Conservation (phyloP, 495 filamentous ascomycete genomes). For the Neurospora africana region DNA sequence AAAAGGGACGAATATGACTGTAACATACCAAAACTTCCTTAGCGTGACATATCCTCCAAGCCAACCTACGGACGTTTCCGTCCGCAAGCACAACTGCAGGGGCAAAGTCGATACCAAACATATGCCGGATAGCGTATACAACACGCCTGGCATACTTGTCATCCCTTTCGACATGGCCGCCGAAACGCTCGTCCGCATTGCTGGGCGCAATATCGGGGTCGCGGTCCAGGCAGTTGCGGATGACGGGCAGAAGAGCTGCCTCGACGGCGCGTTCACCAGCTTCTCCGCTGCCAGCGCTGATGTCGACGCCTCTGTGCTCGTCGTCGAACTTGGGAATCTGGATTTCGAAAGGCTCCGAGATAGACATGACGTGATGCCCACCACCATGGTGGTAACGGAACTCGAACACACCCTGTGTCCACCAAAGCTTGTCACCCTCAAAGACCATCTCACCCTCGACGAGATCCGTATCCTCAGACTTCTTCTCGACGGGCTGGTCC, state of each 20-base stretch:
- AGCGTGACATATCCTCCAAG: conserved; percentile 91
- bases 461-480: conserved; percentile 40
- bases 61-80: conserved; percentile 80
- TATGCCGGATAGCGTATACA: conserved; percentile 89
- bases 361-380: conserved; percentile 91
- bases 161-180: conserved; percentile 69
- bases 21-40: conserved; percentile 82
- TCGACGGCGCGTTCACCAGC: conserved; percentile 48
- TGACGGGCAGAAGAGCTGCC: conserved; percentile 63
- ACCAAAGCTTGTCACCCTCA: conserved; percentile 89
- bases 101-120: conserved; percentile 96
- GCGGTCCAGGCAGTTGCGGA: conserved; percentile 84
- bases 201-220: conserved; percentile 86
- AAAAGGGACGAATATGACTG: background rate
- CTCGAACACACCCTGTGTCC: conserved; percentile 91
- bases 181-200: conserved; percentile 71
- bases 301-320: conserved; percentile 30
- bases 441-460: conserved; percentile 76
- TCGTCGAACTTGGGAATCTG: conserved; percentile 68
- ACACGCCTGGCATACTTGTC: conserved; percentile 80
- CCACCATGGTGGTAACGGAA: conserved; percentile 95
- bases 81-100: conserved; percentile 88
- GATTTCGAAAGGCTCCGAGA: conserved; percentile 88
- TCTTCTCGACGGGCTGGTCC: conserved; percentile 43
- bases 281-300: conserved; percentile 36